Percentiles rank a stretch among this genome's conserved stretches.
These are phyloP conservation scores for Craspedostauros australis DNA, from an alignment of 108 stramenopile species.

Conservation along the genomic window DNA sequence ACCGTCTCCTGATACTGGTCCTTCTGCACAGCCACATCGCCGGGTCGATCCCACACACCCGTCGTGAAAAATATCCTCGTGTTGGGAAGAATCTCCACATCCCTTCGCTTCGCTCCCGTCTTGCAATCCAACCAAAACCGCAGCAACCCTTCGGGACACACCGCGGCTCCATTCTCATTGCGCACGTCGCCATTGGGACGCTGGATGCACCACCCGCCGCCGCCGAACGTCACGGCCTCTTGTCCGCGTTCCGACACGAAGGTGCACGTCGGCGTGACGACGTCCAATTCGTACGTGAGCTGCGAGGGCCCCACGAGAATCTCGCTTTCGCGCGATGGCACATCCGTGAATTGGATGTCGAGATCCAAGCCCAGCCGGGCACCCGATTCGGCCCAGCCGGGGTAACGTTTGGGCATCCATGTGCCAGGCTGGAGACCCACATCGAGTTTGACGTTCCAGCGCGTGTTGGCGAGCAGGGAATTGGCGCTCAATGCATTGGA, in stretches of 20 bases:
- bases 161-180: constrained; percentile 13
- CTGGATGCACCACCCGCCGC: constrained; percentile 27
- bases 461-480: constrained; percentile 6
- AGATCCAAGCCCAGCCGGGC: constrained; percentile 14
- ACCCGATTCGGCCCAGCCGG: constrained; percentile 31
- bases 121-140: constrained; percentile 24
- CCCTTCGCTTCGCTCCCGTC: constrained; percentile 9
- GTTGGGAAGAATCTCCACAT: constrained; percentile 12
- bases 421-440: constrained; percentile 24
- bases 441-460: constrained; percentile 17
- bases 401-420: constrained; percentile 27
- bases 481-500: no score
- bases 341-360: constrained; percentile 17
- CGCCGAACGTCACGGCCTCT: constrained; percentile 10
- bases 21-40: neutral
- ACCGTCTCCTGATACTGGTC: constrained; percentile 9
- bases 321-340: neutral
- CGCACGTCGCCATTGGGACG: constrained; percentile 8
- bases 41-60: constrained; percentile 22
- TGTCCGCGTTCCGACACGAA: constrained; percentile 23
- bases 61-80: constrained; percentile 27
- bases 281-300: constrained; percentile 3
- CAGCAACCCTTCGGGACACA: constrained; percentile 19
- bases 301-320: constrained; percentile 4
- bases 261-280: constrained; percentile 4